Evolutionary conservation across 1,139 yeast genomes (phyloP), one percentile per base, ranked within the genome.

Genomic region (Candida pseudoviswanathii): DNA sequence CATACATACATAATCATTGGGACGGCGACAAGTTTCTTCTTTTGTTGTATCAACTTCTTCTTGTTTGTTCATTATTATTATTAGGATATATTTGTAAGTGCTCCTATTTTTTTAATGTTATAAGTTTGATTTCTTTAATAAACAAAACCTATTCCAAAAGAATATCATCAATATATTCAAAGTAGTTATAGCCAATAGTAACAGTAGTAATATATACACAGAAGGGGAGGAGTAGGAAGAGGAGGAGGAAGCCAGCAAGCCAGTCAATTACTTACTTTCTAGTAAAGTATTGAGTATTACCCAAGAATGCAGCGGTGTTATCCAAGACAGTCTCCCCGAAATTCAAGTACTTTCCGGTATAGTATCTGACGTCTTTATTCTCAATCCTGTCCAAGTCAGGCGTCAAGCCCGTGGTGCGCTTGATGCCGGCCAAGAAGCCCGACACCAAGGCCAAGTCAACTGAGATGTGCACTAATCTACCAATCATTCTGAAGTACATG

Each of bases 321-420:
- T 91, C 97, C 59, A 86, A 84, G 4, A 88, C 73, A 66, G 84
- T 82, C 61, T 94, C 99, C n/a, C 99, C 99, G 32, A 86, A 67
- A 50, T 84, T 87, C 56, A 94, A 77, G 64, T 90, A 94, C 61
- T 83, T 86, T 33, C 72, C 71, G 16, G 85, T 72, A 60, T 86
- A 85, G 41, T 78, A 75, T 60, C 79, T 79, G 9, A 86, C 71
- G 37, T 85, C 86, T 45, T 81, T 67, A 52, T 63, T 71, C 30
- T 63, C 64, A 41, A 73, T 55, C 7, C 57, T 41, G 29, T 72
- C 76, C 31, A 72, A 57, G 51, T 75, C 63, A 9, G 73, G 73
- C 5, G 90, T 80, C 41, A 92, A 73, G 0, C 98, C 98, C 3
- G 97, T 86, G 58, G 85, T 85, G 65, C 96, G 82, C 68, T 86